phyloP scores from a whole-genome alignment of 73 alveolate species.

The Symbiodinium natans region DNA sequence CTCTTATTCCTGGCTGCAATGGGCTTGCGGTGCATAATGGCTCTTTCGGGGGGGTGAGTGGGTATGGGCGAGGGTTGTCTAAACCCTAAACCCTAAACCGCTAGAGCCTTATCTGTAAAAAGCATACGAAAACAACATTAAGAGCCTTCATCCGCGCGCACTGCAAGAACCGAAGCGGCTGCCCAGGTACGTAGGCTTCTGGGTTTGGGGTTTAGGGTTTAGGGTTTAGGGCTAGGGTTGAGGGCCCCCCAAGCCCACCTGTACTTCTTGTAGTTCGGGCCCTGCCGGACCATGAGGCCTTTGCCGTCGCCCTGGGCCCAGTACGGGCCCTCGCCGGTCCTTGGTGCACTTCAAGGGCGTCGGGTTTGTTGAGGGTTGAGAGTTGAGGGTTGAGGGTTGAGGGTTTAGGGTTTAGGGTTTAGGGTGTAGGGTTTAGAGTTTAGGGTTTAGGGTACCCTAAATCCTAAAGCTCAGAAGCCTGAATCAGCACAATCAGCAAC shows the following conservation, averaged over 20 bases:
- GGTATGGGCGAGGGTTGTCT: too few relatives aligned
- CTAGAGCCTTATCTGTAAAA: too few relatives aligned
- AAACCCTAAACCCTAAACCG: too few relatives aligned
- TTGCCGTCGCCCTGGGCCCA: constrained; percentile 90
- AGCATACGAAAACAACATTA: too few relatives aligned
- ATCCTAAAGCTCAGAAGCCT: not conserved
- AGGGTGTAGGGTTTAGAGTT: too few relatives aligned
- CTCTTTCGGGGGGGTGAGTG: not conserved
- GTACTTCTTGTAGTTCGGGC: constrained; percentile 87
- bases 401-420: not conserved
- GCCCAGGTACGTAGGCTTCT: too few relatives aligned
- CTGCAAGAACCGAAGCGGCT: too few relatives aligned
- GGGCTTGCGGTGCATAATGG: too few relatives aligned
- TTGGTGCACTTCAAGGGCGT: not conserved
- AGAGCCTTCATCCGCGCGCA: too few relatives aligned
- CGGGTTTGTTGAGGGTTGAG: not conserved
- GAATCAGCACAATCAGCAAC: not conserved
- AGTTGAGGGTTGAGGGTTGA: not conserved
- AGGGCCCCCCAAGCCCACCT: constrained; percentile 13
- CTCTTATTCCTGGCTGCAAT: constrained; percentile 36
- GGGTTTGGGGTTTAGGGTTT: not conserved
- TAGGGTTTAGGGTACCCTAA: not conserved
- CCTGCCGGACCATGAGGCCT: constrained; percentile 92
- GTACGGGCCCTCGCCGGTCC: constrained; percentile 91
- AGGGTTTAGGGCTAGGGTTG: not conserved